Evolutionary conservation across 257 asterid species (phyloP).

Genomic region (Capsicum rhomboideum): DNA sequence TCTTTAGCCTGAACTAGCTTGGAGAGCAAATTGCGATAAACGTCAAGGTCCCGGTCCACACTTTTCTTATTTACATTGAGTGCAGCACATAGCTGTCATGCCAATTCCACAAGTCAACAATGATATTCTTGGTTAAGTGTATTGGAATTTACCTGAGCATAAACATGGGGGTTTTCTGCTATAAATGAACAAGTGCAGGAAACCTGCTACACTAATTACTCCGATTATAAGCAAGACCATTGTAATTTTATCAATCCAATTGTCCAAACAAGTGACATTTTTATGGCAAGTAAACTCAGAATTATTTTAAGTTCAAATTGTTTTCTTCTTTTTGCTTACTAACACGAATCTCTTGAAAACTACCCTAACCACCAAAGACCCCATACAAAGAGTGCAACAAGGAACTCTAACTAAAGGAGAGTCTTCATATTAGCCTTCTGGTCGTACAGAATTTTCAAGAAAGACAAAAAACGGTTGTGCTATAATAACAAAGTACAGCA

Average conservation of each 20-base stretch:
- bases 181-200: not conserved
- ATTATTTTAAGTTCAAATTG: not conserved
- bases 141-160: not conserved
- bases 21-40: conserved; percentile 88
- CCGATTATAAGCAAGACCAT: not conserved
- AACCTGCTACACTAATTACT: not conserved
- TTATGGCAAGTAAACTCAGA: not conserved
- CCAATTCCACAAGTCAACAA: conserved; percentile 13
- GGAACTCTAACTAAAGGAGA: not conserved
- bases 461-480: not conserved
- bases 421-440: not conserved
- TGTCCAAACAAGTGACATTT: not conserved
- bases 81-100: conserved; percentile 78
- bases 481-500: not conserved
- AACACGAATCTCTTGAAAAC: not conserved
- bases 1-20: conserved; percentile 99
- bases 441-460: not conserved
- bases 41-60: conserved; percentile 94
- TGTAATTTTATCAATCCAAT: not conserved
- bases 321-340: not conserved
- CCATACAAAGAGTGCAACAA: not conserved
- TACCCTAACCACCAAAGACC: not conserved
- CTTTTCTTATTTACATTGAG: conserved; percentile 80
- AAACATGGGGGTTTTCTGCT: not conserved
- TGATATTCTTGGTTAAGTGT: not conserved